These are phyloP conservation scores for Tricholoma saponaceum DNA, from an alignment of 768 basidiomycete species.

Conservation along the genomic window DNA sequence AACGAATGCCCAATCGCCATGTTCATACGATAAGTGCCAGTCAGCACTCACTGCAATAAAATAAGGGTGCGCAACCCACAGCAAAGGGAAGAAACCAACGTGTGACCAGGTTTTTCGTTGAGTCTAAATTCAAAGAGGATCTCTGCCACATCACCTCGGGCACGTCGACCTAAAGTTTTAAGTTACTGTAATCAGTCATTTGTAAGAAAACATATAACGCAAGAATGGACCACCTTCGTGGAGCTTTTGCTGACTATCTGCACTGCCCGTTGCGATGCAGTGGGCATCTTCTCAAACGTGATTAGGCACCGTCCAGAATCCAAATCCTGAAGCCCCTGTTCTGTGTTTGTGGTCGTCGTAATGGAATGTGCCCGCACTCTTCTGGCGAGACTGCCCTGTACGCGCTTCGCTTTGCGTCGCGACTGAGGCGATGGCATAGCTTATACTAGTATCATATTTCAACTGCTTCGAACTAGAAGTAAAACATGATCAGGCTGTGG, in stretches of 20 bases:
- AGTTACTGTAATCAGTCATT: background rate
- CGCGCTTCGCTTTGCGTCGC: background rate
- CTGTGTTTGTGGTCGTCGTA: background rate
- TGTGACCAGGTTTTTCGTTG: background rate
- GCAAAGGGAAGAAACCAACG: background rate
- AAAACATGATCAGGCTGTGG: no score
- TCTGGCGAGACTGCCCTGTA: background rate
- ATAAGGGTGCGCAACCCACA: background rate
- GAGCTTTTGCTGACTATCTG: background rate
- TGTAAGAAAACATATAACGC: background rate
- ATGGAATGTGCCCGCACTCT: background rate
- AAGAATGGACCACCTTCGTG: background rate
- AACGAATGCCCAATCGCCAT: constrained; percentile 3
- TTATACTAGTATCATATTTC: background rate
- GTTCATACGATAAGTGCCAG: background rate
- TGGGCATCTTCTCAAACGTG: background rate
- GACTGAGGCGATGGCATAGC: background rate
- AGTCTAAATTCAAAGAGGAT: background rate
- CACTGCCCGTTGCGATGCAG: background rate
- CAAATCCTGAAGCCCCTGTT: background rate
- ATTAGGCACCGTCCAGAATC: background rate
- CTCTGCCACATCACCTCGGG: background rate
- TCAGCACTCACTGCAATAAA: background rate
- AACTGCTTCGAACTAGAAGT: background rate
- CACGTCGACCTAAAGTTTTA: background rate